Evolutionary conservation across 2,329 filamentous ascomycete species (phyloP), one percentile per base, ranked within the genome.

Genomic region (Mycocentrospora acerina): DNA sequence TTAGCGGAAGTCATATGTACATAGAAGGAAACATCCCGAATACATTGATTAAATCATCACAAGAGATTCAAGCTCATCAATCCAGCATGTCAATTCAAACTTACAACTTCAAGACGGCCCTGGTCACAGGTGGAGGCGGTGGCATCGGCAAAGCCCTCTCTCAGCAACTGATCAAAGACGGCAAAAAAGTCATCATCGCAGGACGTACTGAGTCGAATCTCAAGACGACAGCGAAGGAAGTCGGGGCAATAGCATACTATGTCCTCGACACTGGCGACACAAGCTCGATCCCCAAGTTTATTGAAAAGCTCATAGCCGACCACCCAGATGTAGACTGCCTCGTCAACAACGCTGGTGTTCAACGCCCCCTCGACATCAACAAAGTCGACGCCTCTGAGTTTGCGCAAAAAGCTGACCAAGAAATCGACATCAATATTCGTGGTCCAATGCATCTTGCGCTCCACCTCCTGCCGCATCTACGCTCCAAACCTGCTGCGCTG

Each of bases 271-370:
- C 75, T 0, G 73, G 77, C 35, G 62, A 73, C 3, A 68, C 70
- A 0, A 35, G 58, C 0, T 53, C 64, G 1, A 74, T 80, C 7
- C 66, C 73, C 0, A 29, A 35, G 0, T 79, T 81, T 44, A 61
- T 75, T 36, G 40, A 68, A 28, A 68, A 66, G 12, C 53, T 81
- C 28, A 72, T 67, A 3, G 46, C 43, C 2, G 71, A 79, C 5
- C 73, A 81, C 49, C 76, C 75, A 0, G 72, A 79, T 5, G 55
- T 81, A 2, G 78, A 82, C 59, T 81, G 77, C 46, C 55, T 82
- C 0, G 65, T 82, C 54, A 82, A 81, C 63, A 81, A 82, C 37
- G 78, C 78, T 0, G 78, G 78, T 2, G 75, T 81, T 1, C 78
- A 82, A 54, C 63, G 76, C 2, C 79, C 77, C 0, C 68, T 82